Evolutionary conservation across 2,329 filamentous ascomycete species (phyloP), one percentile per base, ranked within the genome.

Genomic region (Hyphodiscus sp.): DNA sequence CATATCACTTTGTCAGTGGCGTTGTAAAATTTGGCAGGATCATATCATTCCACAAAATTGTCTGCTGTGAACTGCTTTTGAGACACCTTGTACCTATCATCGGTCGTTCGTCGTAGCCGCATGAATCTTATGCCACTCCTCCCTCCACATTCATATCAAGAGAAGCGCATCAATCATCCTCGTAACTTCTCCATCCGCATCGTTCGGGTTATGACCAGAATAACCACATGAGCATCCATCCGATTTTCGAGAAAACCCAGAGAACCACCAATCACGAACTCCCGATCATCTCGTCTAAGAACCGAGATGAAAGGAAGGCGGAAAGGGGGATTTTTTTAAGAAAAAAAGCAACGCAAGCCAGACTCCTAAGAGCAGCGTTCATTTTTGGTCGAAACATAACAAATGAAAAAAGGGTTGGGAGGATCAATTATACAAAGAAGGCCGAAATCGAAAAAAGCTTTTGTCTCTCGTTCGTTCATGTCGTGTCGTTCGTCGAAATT

Each of bases 361-460:
- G 45, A 53, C 52, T 55, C 54, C 52, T 43, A 47, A 47, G 49
- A 50, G 33, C 11, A 38, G 33, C 33, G 13, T 38, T 38, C 16
- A 15, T 38, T 38, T 38, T 13, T 15, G 33, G 4, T 38, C 33
- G 33, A 13, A 10, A 38, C 11, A 38, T 2, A 33, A 26, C 42
- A 44, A 47, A 50, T 47, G 50, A 43, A 48, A 54, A 57, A 62
- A 38, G 16, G 2, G 5, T 13, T 38, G 5, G 33, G 11, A 4
- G 5, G 33, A 38, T 15, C 33, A 38, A 58, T 61, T 62, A 62
- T 65, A 64, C 63, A 65, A 65, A 63, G 60, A 61, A 62, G 62
- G 61, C 61, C 61, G 60, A 59, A 51, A 44, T 49, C 18, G 42
- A 20, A 20, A 16, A 6, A 19, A 45, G 23, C 23, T 26, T 26